Evolutionary conservation across 2,329 filamentous ascomycete genomes (phyloP), one percentile per base, ranked within the genome.

Genomic region (Huntiella decipiens): DNA sequence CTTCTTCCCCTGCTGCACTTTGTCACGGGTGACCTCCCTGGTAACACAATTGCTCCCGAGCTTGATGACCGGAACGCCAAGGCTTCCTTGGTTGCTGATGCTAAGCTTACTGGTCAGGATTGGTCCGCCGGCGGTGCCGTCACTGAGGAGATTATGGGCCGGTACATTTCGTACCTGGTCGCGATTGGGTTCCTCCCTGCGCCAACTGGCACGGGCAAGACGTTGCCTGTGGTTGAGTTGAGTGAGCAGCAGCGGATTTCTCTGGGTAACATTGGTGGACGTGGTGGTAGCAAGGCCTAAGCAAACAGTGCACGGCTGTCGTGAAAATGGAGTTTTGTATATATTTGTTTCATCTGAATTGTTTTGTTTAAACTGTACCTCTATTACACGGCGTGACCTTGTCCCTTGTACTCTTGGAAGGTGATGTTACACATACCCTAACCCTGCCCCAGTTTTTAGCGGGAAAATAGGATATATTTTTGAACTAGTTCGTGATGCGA

Each of bases 1-100:
- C 54, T 60, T 8, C 55, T 81, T 60, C 79, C 79, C 1, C 71
- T 85, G 3, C 82, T 77, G 56, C 79, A 85, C 58, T 80, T 85
- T 60, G 77, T 78, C 11, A 76, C 73, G 0, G 71, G 70, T 2
- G 73, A 84, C 56, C 65, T 85, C 4, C 80, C 79, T 0, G 67
- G 67, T 22, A 74, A 74, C 52, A 82, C 78, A 32, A 74, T 73
- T 48, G 78, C 79, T 0, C 79, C 79, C 0, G 77, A 81, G 55
- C 66, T 85, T n/a, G 74, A 80, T 51, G 79, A 58, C 19, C 38
- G 39, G 33, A 81, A 83, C 54, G 71, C 79, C 1, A 64, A 66
- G 3, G 61, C 63, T 2, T 70, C 73, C 1, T 62, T 84, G 17
- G 66, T 65, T 50, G 63, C 65, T 15, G 76, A 82, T 55, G 61